A percentile compares a stretch with the other conserved stretches of the same genome.
These are phyloP conservation scores for Eremomyces bilateralis DNA, from an alignment of 495 filamentous ascomycete genomes.

Conservation along the genomic window DNA sequence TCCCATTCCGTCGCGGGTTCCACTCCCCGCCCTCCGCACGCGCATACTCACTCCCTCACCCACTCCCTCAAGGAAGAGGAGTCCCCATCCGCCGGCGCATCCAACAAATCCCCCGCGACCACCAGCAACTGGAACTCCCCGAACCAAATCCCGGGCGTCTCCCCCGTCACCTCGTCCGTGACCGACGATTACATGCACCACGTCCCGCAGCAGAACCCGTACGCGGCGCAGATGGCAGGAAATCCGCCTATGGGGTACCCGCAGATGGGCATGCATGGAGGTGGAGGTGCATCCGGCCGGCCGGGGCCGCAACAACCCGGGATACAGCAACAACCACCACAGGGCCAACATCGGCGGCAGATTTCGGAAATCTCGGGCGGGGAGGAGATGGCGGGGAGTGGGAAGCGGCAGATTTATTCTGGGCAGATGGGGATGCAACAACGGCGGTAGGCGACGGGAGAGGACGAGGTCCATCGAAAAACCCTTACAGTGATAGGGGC, in stretches of 20 bases:
- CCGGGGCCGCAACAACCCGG: slow-evolving; percentile 4
- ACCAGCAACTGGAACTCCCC: slow-evolving; percentile 28
- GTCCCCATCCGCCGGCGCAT: slow-evolving; percentile 36
- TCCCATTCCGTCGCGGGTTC: slow-evolving; percentile 54
- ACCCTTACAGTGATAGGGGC: too few species aligned
- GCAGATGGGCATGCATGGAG: not conserved
- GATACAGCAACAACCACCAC: slow-evolving; percentile 1
- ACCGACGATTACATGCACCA: slow-evolving; percentile 21
- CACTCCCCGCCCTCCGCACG: slow-evolving; percentile 52
- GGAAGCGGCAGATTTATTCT: slow-evolving; percentile 41
- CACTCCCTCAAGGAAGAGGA: not conserved
- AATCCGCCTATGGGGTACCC: slow-evolving; percentile 1
- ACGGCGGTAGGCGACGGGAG: too few species aligned
- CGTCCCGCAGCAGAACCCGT: slow-evolving; percentile 11
- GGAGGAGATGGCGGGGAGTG: slow-evolving; percentile 28
- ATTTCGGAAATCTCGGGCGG: slow-evolving; percentile 44
- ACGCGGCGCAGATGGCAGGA: slow-evolving; percentile 15
- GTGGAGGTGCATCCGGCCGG: slow-evolving; percentile 3
- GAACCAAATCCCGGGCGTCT: slow-evolving; percentile 19
- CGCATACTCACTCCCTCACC: slow-evolving; percentile 41
- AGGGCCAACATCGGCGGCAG: slow-evolving; percentile 30
- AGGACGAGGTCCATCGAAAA: too few species aligned
- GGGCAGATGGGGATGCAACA: too few species aligned
- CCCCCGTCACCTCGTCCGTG: slow-evolving; percentile 15
- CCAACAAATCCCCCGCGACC: slow-evolving; percentile 30